Evolutionary conservation across 257 asterid genomes (phyloP), one percentile per base, ranked within the genome.

Genomic region (Solanum medicagineum): DNA sequence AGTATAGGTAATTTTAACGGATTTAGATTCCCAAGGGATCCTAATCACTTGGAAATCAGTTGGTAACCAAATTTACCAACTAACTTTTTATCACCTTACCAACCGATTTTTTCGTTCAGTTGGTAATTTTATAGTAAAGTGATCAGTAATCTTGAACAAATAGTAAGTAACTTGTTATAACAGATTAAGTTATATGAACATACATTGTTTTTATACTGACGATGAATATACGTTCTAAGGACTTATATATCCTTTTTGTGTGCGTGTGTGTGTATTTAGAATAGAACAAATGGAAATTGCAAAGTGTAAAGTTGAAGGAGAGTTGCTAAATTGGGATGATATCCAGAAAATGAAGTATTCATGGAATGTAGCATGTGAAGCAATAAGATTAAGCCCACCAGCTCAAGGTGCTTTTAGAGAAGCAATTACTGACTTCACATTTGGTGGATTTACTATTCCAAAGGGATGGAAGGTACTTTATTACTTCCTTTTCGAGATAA

Each of bases 261-360:
- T 26, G 51, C 7, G 4, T 55, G 12, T 57, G 63, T 55, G 60
- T 3, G 24, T 19, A 22, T 36, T 14, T 26, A 45, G 12, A 29
- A 29, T 29, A 69, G 77, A 69, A 17, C 77, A 69, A 69, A 69
- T 69, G 77, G 77, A 69, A 69, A 36, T 14, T 53, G 40, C 14
- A 6, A 29, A 68, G 53, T 89, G 22, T 8, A 53, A 88, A 80
- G 84, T 66, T 49, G 83, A 70, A 7, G 84, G 81, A 0, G 90
- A 88, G 24, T 81, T 87, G 26, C 70, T 89, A 32, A 89, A 56
- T 0, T 89, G 92, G 92, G 88, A 86, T n/a, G 91, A 89, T 40
- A 42, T 87, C 32, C 84, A 88, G 69, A 87, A 87, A 82, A 89
- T 89, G 92, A 89, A 87, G 84, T 89, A 80, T 22, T 71, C 89